phyloP scores from a whole-genome alignment of 2,329 filamentous ascomycete genomes.

The Botryotinia calthae region DNA sequence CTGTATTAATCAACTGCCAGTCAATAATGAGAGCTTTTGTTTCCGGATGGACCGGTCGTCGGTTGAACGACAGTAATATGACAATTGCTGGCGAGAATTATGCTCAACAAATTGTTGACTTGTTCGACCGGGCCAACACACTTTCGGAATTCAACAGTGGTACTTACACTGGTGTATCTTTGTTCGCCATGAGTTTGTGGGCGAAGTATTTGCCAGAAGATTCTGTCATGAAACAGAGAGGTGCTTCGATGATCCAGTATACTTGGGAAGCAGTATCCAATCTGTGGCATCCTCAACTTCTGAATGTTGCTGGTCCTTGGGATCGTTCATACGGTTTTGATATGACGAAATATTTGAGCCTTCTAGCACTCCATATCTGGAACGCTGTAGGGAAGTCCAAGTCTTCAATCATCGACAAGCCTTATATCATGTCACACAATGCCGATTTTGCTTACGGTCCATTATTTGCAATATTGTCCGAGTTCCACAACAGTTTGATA shows the following conservation, averaged over 20 bases:
- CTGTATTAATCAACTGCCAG: constrained; percentile 25
- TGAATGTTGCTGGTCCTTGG: constrained; percentile 63
- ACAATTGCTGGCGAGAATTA: constrained; percentile 55
- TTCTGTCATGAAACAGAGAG: constrained; percentile 41
- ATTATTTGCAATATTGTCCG: constrained; percentile 53
- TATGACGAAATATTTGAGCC: constrained; percentile 59
- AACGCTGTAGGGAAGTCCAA: constrained; percentile 49
- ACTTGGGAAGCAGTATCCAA: constrained; percentile 53
- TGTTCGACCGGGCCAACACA: constrained; percentile 55
- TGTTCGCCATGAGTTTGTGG: constrained; percentile 58
- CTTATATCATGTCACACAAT: constrained; percentile 50
- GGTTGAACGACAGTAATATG: constrained; percentile 56
- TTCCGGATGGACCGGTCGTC: constrained; percentile 56
- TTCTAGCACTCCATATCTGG: constrained; percentile 60
- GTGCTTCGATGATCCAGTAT: constrained; percentile 48
- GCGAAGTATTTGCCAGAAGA: constrained; percentile 55
- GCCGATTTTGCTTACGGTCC: constrained; percentile 59
- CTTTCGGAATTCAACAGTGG: constrained; percentile 55
- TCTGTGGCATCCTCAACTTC: constrained; percentile 58
- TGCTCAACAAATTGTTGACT: constrained; percentile 53
- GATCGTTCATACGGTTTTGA: constrained; percentile 62
- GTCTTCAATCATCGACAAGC: constrained; percentile 30
- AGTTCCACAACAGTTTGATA: constrained; percentile 49
- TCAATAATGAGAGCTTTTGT: constrained; percentile 63
- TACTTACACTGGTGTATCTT: constrained; percentile 61